These are phyloP conservation scores for Monilinia vaccinii-corymbosi DNA, from an alignment of 2,329 filamentous ascomycete species.

Conservation along the genomic window DNA sequence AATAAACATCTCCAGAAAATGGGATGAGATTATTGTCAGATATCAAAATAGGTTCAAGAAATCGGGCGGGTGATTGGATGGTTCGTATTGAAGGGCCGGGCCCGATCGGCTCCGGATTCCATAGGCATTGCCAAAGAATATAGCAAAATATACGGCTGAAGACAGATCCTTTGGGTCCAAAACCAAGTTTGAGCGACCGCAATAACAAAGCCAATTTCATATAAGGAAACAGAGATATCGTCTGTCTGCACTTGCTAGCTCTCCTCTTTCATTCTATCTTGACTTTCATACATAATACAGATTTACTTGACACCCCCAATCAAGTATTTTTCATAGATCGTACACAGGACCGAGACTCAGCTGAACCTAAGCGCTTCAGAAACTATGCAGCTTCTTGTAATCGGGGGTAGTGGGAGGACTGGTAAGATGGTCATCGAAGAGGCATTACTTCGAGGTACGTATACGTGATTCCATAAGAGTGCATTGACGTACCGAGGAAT, in stretches of 20 bases:
- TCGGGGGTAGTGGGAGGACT: conserved; percentile 40
- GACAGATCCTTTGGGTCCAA: background rate
- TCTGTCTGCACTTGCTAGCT: background rate
- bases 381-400: conserved; percentile 30
- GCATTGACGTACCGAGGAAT: background rate
- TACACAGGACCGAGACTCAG: background rate
- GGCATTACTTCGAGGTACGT: conserved; percentile 20
- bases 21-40: background rate
- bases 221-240: background rate
- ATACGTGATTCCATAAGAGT: conserved; percentile 1
- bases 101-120: background rate
- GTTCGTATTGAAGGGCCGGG: background rate
- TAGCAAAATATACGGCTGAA: background rate
- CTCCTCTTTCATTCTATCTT: background rate
- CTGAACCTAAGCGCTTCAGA: background rate
- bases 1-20: background rate
- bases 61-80: background rate
- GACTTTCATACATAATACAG: background rate
- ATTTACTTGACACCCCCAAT: background rate
- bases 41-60: background rate
- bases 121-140: background rate
- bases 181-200: background rate
- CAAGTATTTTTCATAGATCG: background rate
- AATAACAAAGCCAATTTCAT: background rate
- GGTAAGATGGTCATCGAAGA: conserved; percentile 36